Conservation (phyloP, 169 alveolate genomes). For the Plasmodium gallinaceum region DNA sequence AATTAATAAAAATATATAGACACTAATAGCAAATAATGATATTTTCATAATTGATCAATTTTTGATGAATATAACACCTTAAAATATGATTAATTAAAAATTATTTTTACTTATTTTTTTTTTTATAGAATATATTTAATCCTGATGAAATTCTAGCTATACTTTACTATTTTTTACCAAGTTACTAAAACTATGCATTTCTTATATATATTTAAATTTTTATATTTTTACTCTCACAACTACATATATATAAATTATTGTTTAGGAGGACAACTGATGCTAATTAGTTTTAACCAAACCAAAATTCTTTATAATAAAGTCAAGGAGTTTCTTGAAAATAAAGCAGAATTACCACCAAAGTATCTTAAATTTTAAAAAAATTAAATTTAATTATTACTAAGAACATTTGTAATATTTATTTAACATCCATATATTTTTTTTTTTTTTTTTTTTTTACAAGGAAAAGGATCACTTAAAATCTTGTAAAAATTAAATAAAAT, state of each 20-base stretch:
- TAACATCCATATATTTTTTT: too few species aligned
- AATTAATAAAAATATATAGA: too few species aligned
- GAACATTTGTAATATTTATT: too few species aligned
- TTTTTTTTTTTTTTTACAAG: too few species aligned
- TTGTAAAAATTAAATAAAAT: too few species aligned
- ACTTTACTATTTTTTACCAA: slow-evolving; percentile 54
- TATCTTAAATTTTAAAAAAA: neutral
- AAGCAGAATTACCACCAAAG: neutral
- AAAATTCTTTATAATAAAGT: slow-evolving; percentile 16
- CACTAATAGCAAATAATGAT: too few species aligned
- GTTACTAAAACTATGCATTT: slow-evolving; percentile 13
- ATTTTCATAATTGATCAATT: too few species aligned
- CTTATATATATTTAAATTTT: neutral
- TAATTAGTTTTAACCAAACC: slow-evolving; percentile 13
- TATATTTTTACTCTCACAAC: neutral
- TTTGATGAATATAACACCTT: too few species aligned
- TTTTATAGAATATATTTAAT: slow-evolving; percentile 26
- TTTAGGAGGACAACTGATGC: slow-evolving; percentile 42
- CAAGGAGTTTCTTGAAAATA: slow-evolving; percentile 29
- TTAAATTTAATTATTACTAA: too few species aligned
- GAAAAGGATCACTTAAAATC: too few species aligned
- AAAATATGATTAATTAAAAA: too few species aligned
- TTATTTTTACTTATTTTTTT: neutral
- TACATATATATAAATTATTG: neutral
- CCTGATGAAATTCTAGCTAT: slow-evolving; percentile 54